phyloP scores from a whole-genome alignment of 148 eudicot species.

The Persicaria tinctoria region DNA sequence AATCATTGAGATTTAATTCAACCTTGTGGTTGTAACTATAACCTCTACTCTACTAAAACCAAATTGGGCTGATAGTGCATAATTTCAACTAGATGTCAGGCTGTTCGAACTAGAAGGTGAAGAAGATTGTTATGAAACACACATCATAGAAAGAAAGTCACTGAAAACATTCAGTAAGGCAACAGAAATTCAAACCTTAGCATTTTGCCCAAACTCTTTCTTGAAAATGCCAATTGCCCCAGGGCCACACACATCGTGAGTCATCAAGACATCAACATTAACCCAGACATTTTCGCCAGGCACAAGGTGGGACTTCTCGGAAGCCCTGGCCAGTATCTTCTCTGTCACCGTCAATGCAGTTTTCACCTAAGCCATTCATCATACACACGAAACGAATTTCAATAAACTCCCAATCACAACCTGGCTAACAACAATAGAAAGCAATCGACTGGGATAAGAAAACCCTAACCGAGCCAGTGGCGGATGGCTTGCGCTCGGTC shows the following conservation, averaged over 20 bases:
- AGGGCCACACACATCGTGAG: no score
- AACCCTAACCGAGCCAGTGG: constrained; percentile 70
- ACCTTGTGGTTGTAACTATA: no score
- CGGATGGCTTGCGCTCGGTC: constrained; percentile 56
- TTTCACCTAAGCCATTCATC: constrained; percentile 50
- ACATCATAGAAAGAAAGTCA: no score
- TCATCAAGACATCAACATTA: no score
- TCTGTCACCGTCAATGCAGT: constrained; percentile 89
- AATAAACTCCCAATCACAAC: not conserved
- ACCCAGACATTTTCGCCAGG: no score
- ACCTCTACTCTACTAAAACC: not conserved
- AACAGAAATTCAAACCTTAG: constrained; percentile 47
- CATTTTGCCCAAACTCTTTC: constrained; percentile 82
- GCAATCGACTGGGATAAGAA: not conserved
- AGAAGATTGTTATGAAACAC: no score
- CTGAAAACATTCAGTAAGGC: not conserved
- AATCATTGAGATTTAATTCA: not conserved
- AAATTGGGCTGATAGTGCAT: not conserved
- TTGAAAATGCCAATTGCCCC: no score
- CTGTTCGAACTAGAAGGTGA: no score
- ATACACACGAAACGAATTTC: not conserved
- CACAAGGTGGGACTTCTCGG: constrained; percentile 65
- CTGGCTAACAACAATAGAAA: not conserved
- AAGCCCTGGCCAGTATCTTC: constrained; percentile 80
- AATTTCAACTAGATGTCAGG: not conserved